phyloP scores from a whole-genome alignment of 805 yeast species.

The Brettanomyces nanus region DNA sequence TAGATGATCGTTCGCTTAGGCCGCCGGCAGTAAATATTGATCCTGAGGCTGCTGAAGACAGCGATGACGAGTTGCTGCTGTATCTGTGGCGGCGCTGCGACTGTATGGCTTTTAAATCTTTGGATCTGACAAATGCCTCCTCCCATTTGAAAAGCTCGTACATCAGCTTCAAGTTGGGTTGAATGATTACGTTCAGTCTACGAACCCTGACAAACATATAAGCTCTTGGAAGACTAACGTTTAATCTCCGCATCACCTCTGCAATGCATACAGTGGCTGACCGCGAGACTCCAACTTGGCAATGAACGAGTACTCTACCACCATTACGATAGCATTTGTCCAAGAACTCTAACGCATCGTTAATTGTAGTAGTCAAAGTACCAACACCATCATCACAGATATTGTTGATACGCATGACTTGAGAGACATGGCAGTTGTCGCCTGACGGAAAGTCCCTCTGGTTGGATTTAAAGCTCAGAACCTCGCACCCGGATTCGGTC shows the following conservation, averaged over 20 bases:
- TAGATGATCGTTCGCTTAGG: slow-evolving; percentile 17
- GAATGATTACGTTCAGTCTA: slow-evolving; percentile 84
- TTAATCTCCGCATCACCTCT: slow-evolving; percentile 76
- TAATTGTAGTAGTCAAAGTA: slow-evolving; percentile 53
- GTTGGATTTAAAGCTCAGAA: slow-evolving; percentile 15
- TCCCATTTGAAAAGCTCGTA: slow-evolving; percentile 79
- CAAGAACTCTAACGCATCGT: slow-evolving; percentile 57
- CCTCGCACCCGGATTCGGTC: slow-evolving; percentile 24
- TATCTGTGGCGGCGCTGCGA: not conserved
- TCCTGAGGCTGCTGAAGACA: slow-evolving; percentile 9
- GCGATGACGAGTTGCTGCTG: slow-evolving; percentile 12
- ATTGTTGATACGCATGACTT: slow-evolving; percentile 57
- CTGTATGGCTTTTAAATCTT: not conserved
- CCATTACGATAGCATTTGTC: slow-evolving; percentile 39
- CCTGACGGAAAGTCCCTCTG: slow-evolving; percentile 11
- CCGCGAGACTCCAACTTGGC: slow-evolving; percentile 92
- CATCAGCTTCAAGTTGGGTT: slow-evolving; percentile 87
- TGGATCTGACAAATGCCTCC: slow-evolving; percentile 25
- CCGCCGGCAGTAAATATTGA: slow-evolving; percentile 9
- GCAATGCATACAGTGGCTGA: slow-evolving; percentile 95
- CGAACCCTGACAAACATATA: slow-evolving; percentile 85
- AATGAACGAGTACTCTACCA: slow-evolving; percentile 69
- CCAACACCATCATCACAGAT: slow-evolving; percentile 91
- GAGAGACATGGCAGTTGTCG: slow-evolving; percentile 28
- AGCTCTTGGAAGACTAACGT: slow-evolving; percentile 64